A percentile compares a stretch with the other conserved stretches of the same genome.
Evolutionary conservation across 2,329 filamentous ascomycete species (phyloP).

Genomic region (Cercospora sojina): DNA sequence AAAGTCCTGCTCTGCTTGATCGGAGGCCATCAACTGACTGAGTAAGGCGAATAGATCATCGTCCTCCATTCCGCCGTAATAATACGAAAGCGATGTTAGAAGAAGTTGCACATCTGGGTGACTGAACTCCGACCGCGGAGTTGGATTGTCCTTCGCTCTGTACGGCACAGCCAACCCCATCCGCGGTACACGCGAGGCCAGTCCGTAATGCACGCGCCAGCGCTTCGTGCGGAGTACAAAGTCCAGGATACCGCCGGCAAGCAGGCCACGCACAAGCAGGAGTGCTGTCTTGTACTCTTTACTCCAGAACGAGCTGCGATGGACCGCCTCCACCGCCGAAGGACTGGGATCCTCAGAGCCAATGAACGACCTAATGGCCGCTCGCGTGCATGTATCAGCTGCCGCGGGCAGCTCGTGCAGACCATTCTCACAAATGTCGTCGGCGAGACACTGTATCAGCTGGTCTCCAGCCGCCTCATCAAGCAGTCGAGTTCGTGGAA

Average conservation of each 20-base stretch:
- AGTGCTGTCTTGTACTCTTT: conserved; percentile 32
- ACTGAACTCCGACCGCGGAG: conserved; percentile 63
- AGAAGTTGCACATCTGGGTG: conserved; percentile 67
- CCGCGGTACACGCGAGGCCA: conserved; percentile 49
- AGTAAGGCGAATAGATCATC: conserved; percentile 45
- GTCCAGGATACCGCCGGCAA: conserved; percentile 60
- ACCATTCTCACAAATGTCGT: conserved; percentile 37
- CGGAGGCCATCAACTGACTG: conserved; percentile 26
- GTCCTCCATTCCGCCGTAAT: conserved; percentile 58
- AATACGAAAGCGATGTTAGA: conserved; percentile 66
- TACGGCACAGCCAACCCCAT: conserved; percentile 63
- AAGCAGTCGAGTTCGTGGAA: conserved; percentile 55
- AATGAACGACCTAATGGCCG: neutral
- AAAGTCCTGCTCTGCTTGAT: conserved; percentile 35
- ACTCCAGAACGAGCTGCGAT: neutral
- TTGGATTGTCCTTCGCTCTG: conserved; percentile 64
- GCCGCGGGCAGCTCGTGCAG: conserved; percentile 22
- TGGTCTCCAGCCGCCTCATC: neutral
- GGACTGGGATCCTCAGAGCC: neutral
- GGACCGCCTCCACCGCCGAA: neutral
- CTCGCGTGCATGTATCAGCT: neutral
- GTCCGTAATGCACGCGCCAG: conserved; percentile 64
- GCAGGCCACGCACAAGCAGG: conserved; percentile 58
- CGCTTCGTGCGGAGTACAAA: conserved; percentile 61
- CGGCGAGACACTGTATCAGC: conserved; percentile 30